Evolutionary conservation across 78 protist genomes (phyloP), one percentile per base, ranked within the genome.

Genomic region (Dictyostelium intermedium): DNA sequence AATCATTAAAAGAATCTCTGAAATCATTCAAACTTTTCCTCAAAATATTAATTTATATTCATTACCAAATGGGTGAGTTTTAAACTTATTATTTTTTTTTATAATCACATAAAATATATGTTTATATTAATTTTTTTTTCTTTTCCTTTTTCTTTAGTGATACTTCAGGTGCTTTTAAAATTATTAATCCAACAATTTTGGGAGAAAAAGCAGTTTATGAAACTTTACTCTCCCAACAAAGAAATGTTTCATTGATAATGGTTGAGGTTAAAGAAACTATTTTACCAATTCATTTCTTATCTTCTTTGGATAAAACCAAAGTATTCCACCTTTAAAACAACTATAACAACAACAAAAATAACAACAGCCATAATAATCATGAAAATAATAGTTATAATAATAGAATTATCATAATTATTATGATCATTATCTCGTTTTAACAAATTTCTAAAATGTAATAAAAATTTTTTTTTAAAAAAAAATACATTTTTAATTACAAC

Each of bases 11-110:
- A 80, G 94, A 50, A 50, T 89, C 6, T 69, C 94, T 1, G 94
- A 89, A 81, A 45, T 89, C 23, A 32, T 89, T 63, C 94, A 89
- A 80, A 89, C 94, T 14, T 89, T 89, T 73, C 94, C 94, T 18
- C 85, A 89, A 47, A 89, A 89, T 70, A 80, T 89, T 25, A 89
- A 89, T 89, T 60, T 89, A 53, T 89, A 80, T 66, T 89, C 94
- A 30, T 8, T 80, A 7, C 39, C 94, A 25, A 82, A 82, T 23
- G 84, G 66, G 66, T 56, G 20, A 20, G 66, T 56, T 50, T 45
- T 45, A 9, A 50, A 50, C 13, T n/a, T n/a, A n/a, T n/a, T n/a
- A n/a, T n/a, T n/a, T n/a, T 39, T 18, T 69, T n/a, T 25, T 3
- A n/a, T 69, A 25, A n/a, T 69, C 2, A 69, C 10, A 20, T 14